Evolutionary conservation across 2,329 filamentous ascomycete species (phyloP), one percentile per base, ranked within the genome.

Genomic region (Fusarium solani-melongenae): DNA sequence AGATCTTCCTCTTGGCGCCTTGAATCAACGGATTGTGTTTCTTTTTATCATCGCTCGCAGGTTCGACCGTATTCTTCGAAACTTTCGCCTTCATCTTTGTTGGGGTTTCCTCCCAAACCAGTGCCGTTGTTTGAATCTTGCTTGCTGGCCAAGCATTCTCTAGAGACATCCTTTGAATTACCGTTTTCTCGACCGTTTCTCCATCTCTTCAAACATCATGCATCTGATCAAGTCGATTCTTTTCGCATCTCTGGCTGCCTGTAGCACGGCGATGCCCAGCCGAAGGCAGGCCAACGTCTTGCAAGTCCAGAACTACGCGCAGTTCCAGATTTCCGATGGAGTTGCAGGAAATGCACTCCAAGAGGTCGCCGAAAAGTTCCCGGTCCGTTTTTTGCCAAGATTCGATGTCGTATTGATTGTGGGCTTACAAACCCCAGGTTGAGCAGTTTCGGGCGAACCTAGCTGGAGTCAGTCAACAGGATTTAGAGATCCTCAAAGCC

Each of bases 351-450:
- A 89, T 53, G 88, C 87, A 14, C 82, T 89, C 22, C 84, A 81
- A 2, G 88, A 90, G 79, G 88, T 88, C 62, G 81, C 87, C 53
- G 84, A 86, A 86, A 87, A 71, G 90, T 90, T 76, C 87, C 88
- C 0, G 87, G 88, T 79, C 22, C 34, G 34, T 12, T 56, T 10
- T 15, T 15, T 55, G 82, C 74, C 22, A 1, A 79, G 53, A n/a
- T 24, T 38, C 12, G 6, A 34, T n/a, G 22, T 20, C 38, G 27
- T 51, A n/a, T 20, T 27, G 44, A 29, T 51, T n/a, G 17, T 27
- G 11, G 24, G 29, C 69, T 72, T 20, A 67, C 27, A 49, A 4
- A 14, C 10, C 6, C 7, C 17, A 70, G 71, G 44, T 67, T 27
- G 58, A 60, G 15, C 44, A 70, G n/a, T 67, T 67, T 33, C 57